phyloP scores from a whole-genome alignment of 768 basidiomycete genomes.

The Leccinum aurantiacum region DNA sequence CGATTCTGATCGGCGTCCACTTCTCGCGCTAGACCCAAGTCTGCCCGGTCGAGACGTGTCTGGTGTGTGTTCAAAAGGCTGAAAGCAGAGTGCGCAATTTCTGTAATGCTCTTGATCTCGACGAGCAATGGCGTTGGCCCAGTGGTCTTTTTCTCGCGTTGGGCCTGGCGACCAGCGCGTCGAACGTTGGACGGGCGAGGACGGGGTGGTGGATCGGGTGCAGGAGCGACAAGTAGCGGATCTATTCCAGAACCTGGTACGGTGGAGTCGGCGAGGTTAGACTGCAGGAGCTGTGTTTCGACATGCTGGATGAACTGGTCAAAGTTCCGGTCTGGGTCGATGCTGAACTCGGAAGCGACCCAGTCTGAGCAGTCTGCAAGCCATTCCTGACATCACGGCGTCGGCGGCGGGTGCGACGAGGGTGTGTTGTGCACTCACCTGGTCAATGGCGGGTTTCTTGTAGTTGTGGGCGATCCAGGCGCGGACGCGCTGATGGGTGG shows the following conservation, averaged over 20 bases:
- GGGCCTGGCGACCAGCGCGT: slow-evolving; percentile 4
- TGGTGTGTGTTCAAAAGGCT: slow-evolving; percentile 68
- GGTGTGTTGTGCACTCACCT: slow-evolving; percentile 37
- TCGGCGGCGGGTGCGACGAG: not conserved
- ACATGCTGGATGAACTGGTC: slow-evolving; percentile 54
- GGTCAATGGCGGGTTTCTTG: slow-evolving; percentile 63
- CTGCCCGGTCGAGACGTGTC: slow-evolving; percentile 59
- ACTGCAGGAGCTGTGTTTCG: slow-evolving; percentile 67
- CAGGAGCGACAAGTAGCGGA: slow-evolving; percentile 19
- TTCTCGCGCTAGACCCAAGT: slow-evolving; percentile 40
- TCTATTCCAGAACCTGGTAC: slow-evolving; percentile 63
- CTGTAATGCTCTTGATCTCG: slow-evolving; percentile 75
- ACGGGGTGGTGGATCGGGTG: slow-evolving; percentile 6
- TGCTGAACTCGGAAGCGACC: slow-evolving; percentile 48
- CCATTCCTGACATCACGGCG: slow-evolving; percentile 57
- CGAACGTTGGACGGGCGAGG: slow-evolving; percentile 3
- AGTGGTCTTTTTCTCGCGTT: slow-evolving; percentile 22
- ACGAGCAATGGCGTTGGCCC: slow-evolving; percentile 60
- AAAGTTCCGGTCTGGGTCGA: slow-evolving; percentile 49
- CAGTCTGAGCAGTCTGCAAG: slow-evolving; percentile 69
- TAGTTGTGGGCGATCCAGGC: slow-evolving; percentile 58
- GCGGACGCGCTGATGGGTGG: slow-evolving; percentile 33
- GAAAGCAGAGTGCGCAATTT: slow-evolving; percentile 84
- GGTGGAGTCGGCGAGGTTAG: slow-evolving; percentile 73
- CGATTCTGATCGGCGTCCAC: slow-evolving; percentile 47